Base-by-base conservation (phyloP, 1,139 yeast species). In the Sugiyamaella neomexicana region DNA sequence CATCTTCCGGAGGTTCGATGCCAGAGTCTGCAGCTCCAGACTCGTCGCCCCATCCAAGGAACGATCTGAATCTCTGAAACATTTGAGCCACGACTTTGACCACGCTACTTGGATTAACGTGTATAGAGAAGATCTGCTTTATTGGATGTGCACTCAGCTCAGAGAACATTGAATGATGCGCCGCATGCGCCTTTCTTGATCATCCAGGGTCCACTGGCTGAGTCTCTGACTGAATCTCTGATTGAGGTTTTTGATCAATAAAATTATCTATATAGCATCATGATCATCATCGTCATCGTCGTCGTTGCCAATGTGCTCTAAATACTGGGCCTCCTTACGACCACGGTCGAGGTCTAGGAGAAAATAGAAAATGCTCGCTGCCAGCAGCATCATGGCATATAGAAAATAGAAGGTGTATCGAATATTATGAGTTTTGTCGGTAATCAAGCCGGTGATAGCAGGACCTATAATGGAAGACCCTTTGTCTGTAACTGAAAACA, bases 391-490 rank as follows among this genome's bases (percentile, higher is more conserved):
- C 61, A 85, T 71, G 0, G 68, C 65, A 51, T 82, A 74, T 55
- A 85, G 65, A 56, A 85, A 75, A 73, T 80, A 84, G 65, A 85
- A 85, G 8, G 88, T 80, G 65, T 83, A 81, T 43, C 90, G 72
- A 53, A 85, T 82, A 58, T 85, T 81, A 64, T 85, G 90, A 0
- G 88, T 83, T 54, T 71, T 71, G 68, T 85, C 89, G 2, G 86
- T 82, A 49, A 85, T 78, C 55, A 84, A 56, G 0, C 89, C 91
- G 12, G 86, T 80, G 27, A 85, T 63, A 6, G 82, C 69, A 0
- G 91, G 91, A 0, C 91, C 90, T 32, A 85, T 60, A 4, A 85
- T 79, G 0, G 88, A 82, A 7, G 88, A 82, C 2, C 90, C 89
- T 63, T 85, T 85, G 66, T 85, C 91, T 0, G 91, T 85, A 41